Base-by-base conservation (phyloP, 352 stramenopile species). In the Pythium apleroticum region DNA sequence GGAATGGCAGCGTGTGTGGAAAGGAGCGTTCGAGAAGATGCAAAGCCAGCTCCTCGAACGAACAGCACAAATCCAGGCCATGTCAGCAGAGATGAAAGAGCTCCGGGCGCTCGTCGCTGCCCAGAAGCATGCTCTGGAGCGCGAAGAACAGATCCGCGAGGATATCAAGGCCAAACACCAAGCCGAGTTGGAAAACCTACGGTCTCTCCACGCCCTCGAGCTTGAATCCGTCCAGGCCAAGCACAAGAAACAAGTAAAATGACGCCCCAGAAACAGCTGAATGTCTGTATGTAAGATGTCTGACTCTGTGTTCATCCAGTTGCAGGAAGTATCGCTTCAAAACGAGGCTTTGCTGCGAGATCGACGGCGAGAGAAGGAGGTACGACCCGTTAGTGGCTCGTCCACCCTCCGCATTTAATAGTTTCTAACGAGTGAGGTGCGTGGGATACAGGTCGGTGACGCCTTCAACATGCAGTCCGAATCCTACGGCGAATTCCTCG, bases 1-100 rank as follows among this genome's bases (percentile, higher is more conserved):
- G 71, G 80, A 89, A 57, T 88, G 80, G 82, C 73, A 89, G 60
- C 76, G 71, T 25, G 73, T 89, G 28, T 91, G 82, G 80, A 87
- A 88, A 77, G 78, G 77, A 37, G 78, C 80, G 11, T 91, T 91
- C 55, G 77, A 88, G 60, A 78, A 78, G 46, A 81, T 89, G 67
- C 80, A 61, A 0, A 65, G 60, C 3, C 68, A 89, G 35, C 52
- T 88, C 19, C 58, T 78, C 27, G 54, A 64, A 1, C 74, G 73
- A 20, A 70, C 66, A 1, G 46, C 72, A 11, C 76, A 81, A 41
- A 75, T 71, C 9, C 52, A 74, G 8, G 54, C 65, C 12, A 66
- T 88, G 41, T 33, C 48, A 25, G 68, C 60, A 3, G 74, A 88
- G 24, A 72, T 88, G 60, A 90, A 86, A 69, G 82, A 91, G 52